Evolutionary conservation across 768 basidiomycete species (phyloP).

Genomic region (Pulveroboletus sp.): DNA sequence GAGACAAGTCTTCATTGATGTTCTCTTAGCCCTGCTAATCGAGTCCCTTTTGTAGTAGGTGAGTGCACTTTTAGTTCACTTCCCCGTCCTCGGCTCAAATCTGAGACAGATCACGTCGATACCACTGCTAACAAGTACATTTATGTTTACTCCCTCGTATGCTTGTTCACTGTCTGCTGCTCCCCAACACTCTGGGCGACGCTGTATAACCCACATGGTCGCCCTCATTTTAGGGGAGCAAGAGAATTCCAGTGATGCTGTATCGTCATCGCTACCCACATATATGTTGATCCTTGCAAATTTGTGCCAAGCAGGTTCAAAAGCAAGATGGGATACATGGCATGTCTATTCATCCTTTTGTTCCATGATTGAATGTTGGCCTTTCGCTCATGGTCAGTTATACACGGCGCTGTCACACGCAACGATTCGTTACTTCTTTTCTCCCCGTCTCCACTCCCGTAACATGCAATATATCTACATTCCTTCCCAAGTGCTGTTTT

Average conservation of each 20-base stretch:
- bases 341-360: too few species aligned
- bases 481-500: too few species aligned
- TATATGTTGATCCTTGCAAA: slow-evolving; percentile 33
- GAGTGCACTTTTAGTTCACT: slow-evolving; percentile 1
- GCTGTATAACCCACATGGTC: slow-evolving; percentile 62
- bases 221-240: slow-evolving; percentile 98
- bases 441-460: too few species aligned
- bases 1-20: slow-evolving; percentile 32
- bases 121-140: slow-evolving; percentile 1
- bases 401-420: too few species aligned
- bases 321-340: slow-evolving; percentile 35
- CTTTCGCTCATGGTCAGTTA: too few species aligned
- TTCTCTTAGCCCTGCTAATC: background rate
- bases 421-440: too few species aligned
- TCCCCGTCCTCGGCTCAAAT: background rate
- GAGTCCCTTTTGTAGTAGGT: slow-evolving; percentile 12
- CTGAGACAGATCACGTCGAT: background rate
- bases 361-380: too few species aligned
- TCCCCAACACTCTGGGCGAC: slow-evolving; percentile 97
- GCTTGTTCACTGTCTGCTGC: slow-evolving; percentile 35
- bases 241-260: slow-evolving; percentile 39
- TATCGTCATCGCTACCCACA: slow-evolving; percentile 32
- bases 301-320: slow-evolving; percentile 28
- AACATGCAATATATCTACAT: too few species aligned
- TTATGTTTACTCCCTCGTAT: background rate